Percentiles rank a stretch among this genome's conserved stretches.
phyloP scores from a whole-genome alignment of 2,329 filamentous ascomycete genomes.

The Scopulariopsis brevicaulis region DNA sequence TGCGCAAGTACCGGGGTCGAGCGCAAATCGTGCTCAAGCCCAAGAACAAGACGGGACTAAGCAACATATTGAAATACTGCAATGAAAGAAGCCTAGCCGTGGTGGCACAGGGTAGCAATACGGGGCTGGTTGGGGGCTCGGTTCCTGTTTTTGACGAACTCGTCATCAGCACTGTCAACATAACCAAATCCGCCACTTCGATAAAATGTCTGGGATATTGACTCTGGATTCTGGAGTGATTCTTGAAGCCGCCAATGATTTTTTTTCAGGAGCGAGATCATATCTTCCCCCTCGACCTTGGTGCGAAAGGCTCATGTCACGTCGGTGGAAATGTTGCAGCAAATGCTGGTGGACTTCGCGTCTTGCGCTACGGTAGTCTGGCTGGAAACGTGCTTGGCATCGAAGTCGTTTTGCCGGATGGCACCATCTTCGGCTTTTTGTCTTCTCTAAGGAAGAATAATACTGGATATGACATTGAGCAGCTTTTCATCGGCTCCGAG shows the following conservation, averaged over 20 bases:
- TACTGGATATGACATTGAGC: slow-evolving; percentile 94
- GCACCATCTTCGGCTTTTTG: slow-evolving; percentile 83
- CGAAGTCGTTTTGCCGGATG: slow-evolving; percentile 87
- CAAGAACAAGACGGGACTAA: slow-evolving; percentile 74
- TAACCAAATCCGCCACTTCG: slow-evolving; percentile 91
- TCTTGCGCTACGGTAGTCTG: slow-evolving; percentile 86
- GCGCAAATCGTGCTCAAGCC: slow-evolving; percentile 80
- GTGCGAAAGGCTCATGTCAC: slow-evolving; percentile 93
- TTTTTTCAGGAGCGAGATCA: slow-evolving; percentile 71
- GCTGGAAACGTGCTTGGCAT: slow-evolving; percentile 89
- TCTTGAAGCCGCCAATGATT: slow-evolving; percentile 79
- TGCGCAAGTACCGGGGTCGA: slow-evolving; percentile 95
- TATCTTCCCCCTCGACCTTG: slow-evolving; percentile 94
- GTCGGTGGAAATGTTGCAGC: slow-evolving; percentile 94
- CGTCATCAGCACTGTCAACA: slow-evolving; percentile 77
- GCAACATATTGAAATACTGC: slow-evolving; percentile 85
- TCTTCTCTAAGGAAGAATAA: slow-evolving; percentile 92
- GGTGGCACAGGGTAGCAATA: slow-evolving; percentile 95
- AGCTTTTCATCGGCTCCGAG: slow-evolving; percentile 91
- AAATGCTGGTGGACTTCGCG: slow-evolving; percentile 86
- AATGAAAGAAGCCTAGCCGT: slow-evolving; percentile 87
- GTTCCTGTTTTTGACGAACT: slow-evolving; percentile 98
- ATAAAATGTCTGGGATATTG: slow-evolving; percentile 82
- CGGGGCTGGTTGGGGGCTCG: slow-evolving; percentile 87
- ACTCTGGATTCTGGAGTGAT: slow-evolving; percentile 88